Evolutionary conservation across 768 basidiomycete species (phyloP).

Genomic region (Macrolepiota albuminosa): DNA sequence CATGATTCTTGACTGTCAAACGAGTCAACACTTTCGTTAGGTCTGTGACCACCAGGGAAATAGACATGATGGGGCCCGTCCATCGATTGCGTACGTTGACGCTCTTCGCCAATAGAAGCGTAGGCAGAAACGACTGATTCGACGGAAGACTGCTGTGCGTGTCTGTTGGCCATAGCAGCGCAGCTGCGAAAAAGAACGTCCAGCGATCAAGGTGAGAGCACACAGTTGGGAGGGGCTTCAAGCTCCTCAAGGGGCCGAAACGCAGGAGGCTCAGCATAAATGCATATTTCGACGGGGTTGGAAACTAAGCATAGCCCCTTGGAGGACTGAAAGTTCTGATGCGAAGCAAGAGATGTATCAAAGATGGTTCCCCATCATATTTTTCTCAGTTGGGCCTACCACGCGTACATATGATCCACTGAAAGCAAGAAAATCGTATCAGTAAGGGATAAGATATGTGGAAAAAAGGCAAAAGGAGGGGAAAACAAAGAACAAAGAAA

Average conservation of each 20-base stretch:
- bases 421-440: not conserved
- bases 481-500: not conserved
- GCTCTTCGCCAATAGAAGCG: slow-evolving; percentile 11
- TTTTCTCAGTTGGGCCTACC: not conserved
- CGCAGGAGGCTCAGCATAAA: slow-evolving; percentile 10
- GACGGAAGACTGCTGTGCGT: slow-evolving; percentile 22
- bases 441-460: not conserved
- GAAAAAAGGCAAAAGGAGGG: not conserved
- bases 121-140: slow-evolving; percentile 21
- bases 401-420: not conserved
- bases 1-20: slow-evolving; percentile 15
- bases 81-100: slow-evolving; percentile 10
- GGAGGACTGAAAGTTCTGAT: slow-evolving; percentile 12
- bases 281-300: slow-evolving; percentile 15
- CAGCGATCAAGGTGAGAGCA: slow-evolving; percentile 17
- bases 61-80: slow-evolving; percentile 17
- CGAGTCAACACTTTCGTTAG: slow-evolving; percentile 17
- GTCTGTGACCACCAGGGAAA: slow-evolving; percentile 19
- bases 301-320: slow-evolving; percentile 19
- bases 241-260: slow-evolving; percentile 18
- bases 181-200: slow-evolving; percentile 23
- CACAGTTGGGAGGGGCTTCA: slow-evolving; percentile 18
- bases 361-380: slow-evolving; percentile 11
- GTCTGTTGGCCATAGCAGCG: slow-evolving; percentile 19
- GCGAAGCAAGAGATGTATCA: slow-evolving; percentile 13